Evolutionary conservation across 345 rosid genomes (phyloP), one percentile per base, ranked within the genome.

Genomic region (Gossypium raimondii): DNA sequence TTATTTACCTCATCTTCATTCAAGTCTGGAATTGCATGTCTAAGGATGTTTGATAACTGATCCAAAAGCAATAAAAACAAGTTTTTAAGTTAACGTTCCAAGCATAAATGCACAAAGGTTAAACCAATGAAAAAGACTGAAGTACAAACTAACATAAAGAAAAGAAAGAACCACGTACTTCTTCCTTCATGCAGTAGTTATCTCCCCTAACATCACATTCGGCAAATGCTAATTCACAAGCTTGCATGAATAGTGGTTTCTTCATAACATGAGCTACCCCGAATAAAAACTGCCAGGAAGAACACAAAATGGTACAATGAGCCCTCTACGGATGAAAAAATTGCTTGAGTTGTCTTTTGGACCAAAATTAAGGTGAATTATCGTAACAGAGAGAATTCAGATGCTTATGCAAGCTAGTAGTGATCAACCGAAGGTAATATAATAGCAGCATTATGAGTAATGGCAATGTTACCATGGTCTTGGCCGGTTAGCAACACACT

Each of bases 191-290:
- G 69, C 90, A 82, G 78, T 53, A 82, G 78, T 86, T 83, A 73
- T 77, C 82, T 76, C 84, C 84, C 76, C 74, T 80, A 9, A 57
- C 60, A 66, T 86, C 82, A 77, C 94, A 93, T 66, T 87, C 84
- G 27, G 83, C 76, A 81, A 90, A 90, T 5, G 90, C 87, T 70
- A 72, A 78, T 53, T 88, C 97, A 73, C 98, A 90, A 60, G 89
- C 84, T 80, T 84, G 90, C 73, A 72, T 78, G 82, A 95, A 95
- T 48, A 79, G 74, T 1, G 97, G 96, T 60, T 76, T 91, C 67
- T 78, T 86, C 87, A 84, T 77, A 71, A 95, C 89, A 67, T 91
- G 89, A 57, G 88, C 93, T 38, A 93, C 89, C 51, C 88, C 98
- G 79, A 77, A 89, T 81, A 95, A 83, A 85, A 87, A 95, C 99